Evolutionary conservation across 2,329 filamentous ascomycete species (phyloP), one percentile per base, ranked within the genome.

Genomic region (Colletotrichum sp.): DNA sequence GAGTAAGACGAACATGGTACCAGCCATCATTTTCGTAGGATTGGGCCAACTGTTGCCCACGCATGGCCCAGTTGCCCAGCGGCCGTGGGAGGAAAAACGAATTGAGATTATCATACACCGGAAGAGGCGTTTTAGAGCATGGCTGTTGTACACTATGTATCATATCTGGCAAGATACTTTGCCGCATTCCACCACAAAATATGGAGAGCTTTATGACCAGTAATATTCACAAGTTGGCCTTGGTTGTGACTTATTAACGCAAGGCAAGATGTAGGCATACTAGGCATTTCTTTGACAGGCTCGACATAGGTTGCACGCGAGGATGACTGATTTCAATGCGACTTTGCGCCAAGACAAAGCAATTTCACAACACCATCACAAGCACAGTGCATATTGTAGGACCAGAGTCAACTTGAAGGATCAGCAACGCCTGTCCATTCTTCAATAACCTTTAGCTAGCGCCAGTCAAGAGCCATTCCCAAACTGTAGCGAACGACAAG

Each of bases 111-210:
- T 36, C 55, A 59, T 59, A 74, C 62, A 66, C 36, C n/a, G 63
- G 39, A 65, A 44, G 71, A 55, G 74, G 71, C 59, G 74, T 76
- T 76, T 30, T 30, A 76, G 69, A 72, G 44, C 44, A 71, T 60
- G 52, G 66, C 13, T 60, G 70, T 65, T 76, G 72, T 76, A 71
- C 66, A 76, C 49, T 55, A 73, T 76, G 72, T 76, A 71, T 30
- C 30, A 76, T 76, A 76, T 49, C 34, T 16, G 66, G 72, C 66
- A 52, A 32, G 12, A 34, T 28, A 10, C 18, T 26, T 60, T 21
- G 67, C 72, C 34, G 55, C 68, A 28, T 60, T 26, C 44, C 24
- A 36, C 15, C 32, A 44, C 8, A 49, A 21, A 30, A 10, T 24
- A 28, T 10, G 36, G 44, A 52, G n/a, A 52, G 44, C 6, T 21